Percentiles rank a stretch among this genome's conserved stretches.
Evolutionary conservation across 2,329 filamentous ascomycete genomes (phyloP).

Genomic region (Fonsecaea multimorphosa): DNA sequence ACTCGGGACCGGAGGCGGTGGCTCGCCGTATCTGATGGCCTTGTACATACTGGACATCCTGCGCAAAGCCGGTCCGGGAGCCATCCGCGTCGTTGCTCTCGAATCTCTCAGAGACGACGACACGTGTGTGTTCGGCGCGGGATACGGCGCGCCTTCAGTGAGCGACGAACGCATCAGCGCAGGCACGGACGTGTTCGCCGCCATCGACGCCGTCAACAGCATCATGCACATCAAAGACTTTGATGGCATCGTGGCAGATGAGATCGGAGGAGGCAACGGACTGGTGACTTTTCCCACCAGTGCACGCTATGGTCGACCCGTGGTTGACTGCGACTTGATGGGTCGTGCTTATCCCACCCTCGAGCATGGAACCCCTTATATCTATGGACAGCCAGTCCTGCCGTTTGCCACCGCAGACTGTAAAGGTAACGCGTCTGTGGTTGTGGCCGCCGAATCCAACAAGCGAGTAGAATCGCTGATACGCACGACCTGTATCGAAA

Average conservation of each 20-base stretch:
- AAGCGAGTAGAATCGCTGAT: slow-evolving; percentile 40
- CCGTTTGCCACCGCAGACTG: slow-evolving; percentile 50
- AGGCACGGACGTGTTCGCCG: slow-evolving; percentile 40
- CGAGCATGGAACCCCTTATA: slow-evolving; percentile 53
- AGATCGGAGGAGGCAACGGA: slow-evolving; percentile 50
- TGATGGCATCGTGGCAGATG: slow-evolving; percentile 45
- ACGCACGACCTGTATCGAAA: slow-evolving; percentile 41
- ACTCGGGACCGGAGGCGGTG: slow-evolving; percentile 50
- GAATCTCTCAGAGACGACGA: slow-evolving; percentile 48
- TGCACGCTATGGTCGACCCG: slow-evolving; percentile 47
- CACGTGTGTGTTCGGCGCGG: slow-evolving; percentile 52
- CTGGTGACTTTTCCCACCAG: slow-evolving; percentile 42
- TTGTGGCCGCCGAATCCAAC: slow-evolving; percentile 41
- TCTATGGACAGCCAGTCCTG: slow-evolving; percentile 50
- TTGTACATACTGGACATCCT: slow-evolving; percentile 52
- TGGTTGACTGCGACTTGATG: slow-evolving; percentile 57
- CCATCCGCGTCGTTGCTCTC: slow-evolving; percentile 52
- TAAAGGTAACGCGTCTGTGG: slow-evolving; percentile 49
- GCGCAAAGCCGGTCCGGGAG: slow-evolving; percentile 44
- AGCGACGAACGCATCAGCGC: slow-evolving; percentile 41
- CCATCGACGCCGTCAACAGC: slow-evolving; percentile 48
- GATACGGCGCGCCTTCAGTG: slow-evolving; percentile 51
- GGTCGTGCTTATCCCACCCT: slow-evolving; percentile 56
- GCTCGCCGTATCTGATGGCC: slow-evolving; percentile 53
- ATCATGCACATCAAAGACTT: slow-evolving; percentile 46